A percentile compares a stretch with the other conserved stretches of the same genome.
These are phyloP conservation scores for Trichoderma koningii DNA, from an alignment of 2,329 filamentous ascomycete genomes.

Conservation along the genomic window DNA sequence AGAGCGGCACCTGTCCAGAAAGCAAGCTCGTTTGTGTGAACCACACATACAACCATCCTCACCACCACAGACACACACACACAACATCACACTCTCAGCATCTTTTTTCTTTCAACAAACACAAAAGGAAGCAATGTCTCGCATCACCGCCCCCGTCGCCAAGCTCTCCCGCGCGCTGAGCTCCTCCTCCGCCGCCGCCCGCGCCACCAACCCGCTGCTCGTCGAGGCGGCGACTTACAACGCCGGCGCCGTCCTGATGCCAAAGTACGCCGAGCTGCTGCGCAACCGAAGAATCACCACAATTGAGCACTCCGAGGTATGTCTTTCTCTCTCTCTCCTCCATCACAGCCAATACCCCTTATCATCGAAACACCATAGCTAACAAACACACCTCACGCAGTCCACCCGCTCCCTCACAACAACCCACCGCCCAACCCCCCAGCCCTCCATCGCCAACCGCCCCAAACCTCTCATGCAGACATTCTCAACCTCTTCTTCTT, in stretches of 20 bases:
- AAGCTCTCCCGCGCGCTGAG: constrained; percentile 52
- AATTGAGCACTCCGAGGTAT: constrained; percentile 45
- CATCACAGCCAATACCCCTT: no score
- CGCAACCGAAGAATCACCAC: constrained; percentile 38
- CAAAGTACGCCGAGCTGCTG: constrained; percentile 52
- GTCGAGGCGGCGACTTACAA: constrained; percentile 40
- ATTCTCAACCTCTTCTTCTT: constrained; percentile 55
- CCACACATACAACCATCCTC: neutral
- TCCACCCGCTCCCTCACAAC: constrained; percentile 49
- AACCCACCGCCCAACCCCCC: constrained; percentile 51
- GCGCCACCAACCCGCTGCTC: constrained; percentile 40
- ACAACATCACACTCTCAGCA: constrained; percentile 1
- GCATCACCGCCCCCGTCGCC: constrained; percentile 52
- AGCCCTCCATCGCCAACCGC: constrained; percentile 48
- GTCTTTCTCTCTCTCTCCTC: constrained; percentile 30
- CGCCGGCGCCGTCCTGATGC: constrained; percentile 46
- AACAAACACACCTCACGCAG: constrained; percentile 7
- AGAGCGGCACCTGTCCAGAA: no score
- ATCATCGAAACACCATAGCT: no score
- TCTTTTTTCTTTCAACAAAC: neutral
- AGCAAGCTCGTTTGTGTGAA: no score
- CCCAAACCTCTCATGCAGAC: constrained; percentile 64
- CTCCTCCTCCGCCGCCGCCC: constrained; percentile 43
- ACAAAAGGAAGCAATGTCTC: constrained; percentile 45
- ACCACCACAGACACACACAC: neutral